phyloP scores from a whole-genome alignment of 148 eudicot genomes.

The Rhododendron molle region DNA sequence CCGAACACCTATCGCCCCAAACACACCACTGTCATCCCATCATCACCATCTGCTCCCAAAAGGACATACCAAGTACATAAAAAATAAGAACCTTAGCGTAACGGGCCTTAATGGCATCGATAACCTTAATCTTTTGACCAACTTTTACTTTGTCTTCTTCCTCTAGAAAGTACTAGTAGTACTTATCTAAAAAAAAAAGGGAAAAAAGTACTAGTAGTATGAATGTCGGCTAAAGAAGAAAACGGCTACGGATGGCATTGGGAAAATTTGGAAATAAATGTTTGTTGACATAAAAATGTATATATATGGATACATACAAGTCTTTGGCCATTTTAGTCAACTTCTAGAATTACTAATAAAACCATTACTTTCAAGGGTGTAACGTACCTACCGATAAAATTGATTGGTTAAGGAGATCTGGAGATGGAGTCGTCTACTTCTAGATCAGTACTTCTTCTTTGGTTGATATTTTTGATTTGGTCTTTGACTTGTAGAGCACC shows the following conservation, averaged over 20 bases:
- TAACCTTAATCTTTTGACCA: background rate
- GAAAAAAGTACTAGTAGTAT: background rate
- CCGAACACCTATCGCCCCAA: no score
- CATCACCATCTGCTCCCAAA: no score
- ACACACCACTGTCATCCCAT: no score
- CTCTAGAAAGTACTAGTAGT: background rate
- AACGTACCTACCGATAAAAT: background rate
- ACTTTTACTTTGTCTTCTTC: background rate
- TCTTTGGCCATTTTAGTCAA: background rate
- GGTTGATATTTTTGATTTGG: background rate
- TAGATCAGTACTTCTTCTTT: background rate
- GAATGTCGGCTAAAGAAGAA: background rate
- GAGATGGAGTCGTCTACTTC: background rate
- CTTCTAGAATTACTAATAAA: background rate
- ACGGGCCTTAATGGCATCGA: background rate
- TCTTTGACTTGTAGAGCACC: background rate
- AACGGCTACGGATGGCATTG: background rate
- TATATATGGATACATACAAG: background rate
- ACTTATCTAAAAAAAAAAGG: no score
- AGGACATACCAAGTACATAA: no score
- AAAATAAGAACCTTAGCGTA: no score
- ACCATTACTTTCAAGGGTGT: no score
- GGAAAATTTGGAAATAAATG: background rate
- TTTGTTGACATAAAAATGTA: background rate
- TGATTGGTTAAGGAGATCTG: background rate